Conservation (phyloP, 2,329 filamentous ascomycete species). For the Paecilomyces sp. region DNA sequence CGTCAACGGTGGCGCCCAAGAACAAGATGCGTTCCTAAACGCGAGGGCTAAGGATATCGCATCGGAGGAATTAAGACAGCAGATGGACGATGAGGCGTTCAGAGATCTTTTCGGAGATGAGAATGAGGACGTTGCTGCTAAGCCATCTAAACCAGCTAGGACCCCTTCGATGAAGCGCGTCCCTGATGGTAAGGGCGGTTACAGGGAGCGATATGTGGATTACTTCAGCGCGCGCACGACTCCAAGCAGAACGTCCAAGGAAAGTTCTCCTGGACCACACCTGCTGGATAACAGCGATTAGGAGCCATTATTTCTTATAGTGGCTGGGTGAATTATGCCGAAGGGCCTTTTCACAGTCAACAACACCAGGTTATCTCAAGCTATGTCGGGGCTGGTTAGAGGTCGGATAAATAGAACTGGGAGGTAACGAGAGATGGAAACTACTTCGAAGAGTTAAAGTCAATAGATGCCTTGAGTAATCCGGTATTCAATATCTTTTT, state of each 20-base stretch:
- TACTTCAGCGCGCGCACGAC: neutral
- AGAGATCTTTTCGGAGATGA: slow-evolving; percentile 10
- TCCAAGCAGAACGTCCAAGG: neutral
- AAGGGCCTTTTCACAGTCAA: neutral
- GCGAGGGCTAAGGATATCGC: slow-evolving; percentile 7
- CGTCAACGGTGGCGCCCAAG: slow-evolving; percentile 21
- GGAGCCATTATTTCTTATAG: neutral
- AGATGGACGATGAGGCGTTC: slow-evolving; percentile 10
- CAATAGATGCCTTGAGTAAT: neutral
- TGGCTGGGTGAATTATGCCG: neutral
- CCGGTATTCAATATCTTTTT: neutral
- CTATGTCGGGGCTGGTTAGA: neutral
- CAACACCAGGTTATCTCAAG: neutral
- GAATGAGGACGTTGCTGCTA: neutral
- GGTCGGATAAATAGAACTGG: neutral
- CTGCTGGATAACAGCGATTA: slow-evolving; percentile 3
- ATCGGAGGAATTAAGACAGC: slow-evolving; percentile 7
- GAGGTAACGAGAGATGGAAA: neutral
- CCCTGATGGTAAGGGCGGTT: slow-evolving; percentile 1
- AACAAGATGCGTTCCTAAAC: slow-evolving; percentile 18
- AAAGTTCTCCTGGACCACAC: slow-evolving; percentile 2
- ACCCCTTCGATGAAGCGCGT: neutral
- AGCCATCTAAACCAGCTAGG: neutral
- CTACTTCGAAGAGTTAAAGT: neutral
- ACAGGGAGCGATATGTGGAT: neutral